Percentiles rank a stretch among this genome's conserved stretches.
These are phyloP conservation scores for Mentha longifolia DNA, from an alignment of 257 asterid species.

Conservation along the genomic window DNA sequence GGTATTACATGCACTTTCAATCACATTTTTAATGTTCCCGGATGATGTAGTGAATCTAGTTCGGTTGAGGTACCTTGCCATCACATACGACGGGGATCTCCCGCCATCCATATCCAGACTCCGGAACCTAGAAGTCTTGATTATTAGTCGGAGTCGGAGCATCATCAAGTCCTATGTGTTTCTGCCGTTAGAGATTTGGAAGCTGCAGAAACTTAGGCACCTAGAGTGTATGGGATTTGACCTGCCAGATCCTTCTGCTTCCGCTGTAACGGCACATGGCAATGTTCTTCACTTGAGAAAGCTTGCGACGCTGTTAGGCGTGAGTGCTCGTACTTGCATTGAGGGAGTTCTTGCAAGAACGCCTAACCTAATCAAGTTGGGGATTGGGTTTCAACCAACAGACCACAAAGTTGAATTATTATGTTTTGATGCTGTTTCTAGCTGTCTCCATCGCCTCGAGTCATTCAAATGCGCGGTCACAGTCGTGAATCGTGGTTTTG, in stretches of 20 bases:
- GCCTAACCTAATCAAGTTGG: slow-evolving; percentile 29
- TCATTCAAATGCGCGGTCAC: too few species aligned
- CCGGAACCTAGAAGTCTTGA: slow-evolving; percentile 20
- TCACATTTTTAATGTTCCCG: too few species aligned
- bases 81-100: not conserved
- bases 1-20: too few species aligned
- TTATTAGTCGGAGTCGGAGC: not conserved
- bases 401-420: not conserved
- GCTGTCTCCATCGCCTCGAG: not conserved
- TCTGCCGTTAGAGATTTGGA: slow-evolving; percentile 28
- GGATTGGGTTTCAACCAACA: not conserved
- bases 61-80: slow-evolving; percentile 33
- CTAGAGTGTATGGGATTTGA: slow-evolving; percentile 18
- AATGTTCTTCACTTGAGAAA: not conserved
- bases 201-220: slow-evolving; percentile 28
- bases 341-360: slow-evolving; percentile 13
- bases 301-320: slow-evolving; percentile 23
- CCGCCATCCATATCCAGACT: slow-evolving; percentile 24
- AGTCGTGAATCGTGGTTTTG: too few species aligned
- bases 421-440: not conserved
- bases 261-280: not conserved
- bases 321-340: slow-evolving; percentile 16
- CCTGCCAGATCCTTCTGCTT: slow-evolving; percentile 19
- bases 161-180: not conserved
- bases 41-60: not conserved